Evolutionary conservation across 192 early-diverging fungal genomes (phyloP), one percentile per base, ranked within the genome.

Genomic region (Dimargaris xerosporica): DNA sequence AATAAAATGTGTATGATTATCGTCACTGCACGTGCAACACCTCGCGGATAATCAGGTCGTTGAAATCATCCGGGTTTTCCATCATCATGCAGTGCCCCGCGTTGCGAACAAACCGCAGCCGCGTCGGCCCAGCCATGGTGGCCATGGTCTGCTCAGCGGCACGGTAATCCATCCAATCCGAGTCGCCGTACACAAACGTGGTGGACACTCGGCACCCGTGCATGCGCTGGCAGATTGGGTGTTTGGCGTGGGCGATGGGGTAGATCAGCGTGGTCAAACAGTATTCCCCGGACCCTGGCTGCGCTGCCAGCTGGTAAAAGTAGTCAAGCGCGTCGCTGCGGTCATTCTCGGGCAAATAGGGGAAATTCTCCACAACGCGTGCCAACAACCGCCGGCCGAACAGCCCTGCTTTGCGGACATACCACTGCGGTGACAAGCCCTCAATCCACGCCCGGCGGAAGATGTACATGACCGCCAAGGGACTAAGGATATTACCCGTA

Each of bases 141-240:
- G 70, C 69, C 19, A 67, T 74, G 26, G 79, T 85, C 53, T 80
- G 69, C 47, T 84, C 71, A 46, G 84, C 90, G 25, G 82, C 79
- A n/a, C 73, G 70, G 68, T 82, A 83, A 64, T 95, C 89, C 87
- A 95, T 91, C 93, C 93, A 95, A 76, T 95, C 92, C 29, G 73
- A 65, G 21, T 71, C 71, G 23, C 89, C 89, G 62, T 91, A 89
- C 66, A 89, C 71, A 66, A 92, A 91, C 19, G 78, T 76, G 0
- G 82, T 85, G 9, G 90, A 90, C 82, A 93, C 81, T 26, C 65
- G 67, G 12, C 91, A 65, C n/a, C 68, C 63, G 11, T 65, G 64
- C 4, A 93, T 65, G 12, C 87, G 76, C 59, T 81, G 64, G 48
- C 85, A 72, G n/a, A 95, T 76, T 44, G 93, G 91, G 30, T 72